Evolutionary conservation across 2,329 filamentous ascomycete genomes (phyloP).

Genomic region (Aspergillus sp.): DNA sequence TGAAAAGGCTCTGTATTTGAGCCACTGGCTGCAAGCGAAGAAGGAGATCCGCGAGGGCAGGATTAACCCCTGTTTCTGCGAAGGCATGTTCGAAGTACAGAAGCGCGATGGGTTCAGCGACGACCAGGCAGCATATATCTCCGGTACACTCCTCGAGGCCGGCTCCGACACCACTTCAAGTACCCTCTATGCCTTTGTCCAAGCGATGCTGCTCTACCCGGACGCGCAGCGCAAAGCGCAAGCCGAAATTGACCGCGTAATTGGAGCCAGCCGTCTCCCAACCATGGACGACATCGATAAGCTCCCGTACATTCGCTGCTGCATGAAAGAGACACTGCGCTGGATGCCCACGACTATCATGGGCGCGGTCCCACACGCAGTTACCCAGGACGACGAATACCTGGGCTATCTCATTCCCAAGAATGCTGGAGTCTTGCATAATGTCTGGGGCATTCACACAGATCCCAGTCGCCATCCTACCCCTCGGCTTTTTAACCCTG

Average conservation of each 20-base stretch:
- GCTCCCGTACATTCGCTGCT: conserved; percentile 27
- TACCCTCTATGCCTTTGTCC: conserved; percentile 42
- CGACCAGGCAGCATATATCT: conserved; percentile 25
- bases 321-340: conserved; percentile 29
- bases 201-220: conserved; percentile 43
- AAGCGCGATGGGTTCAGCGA: conserved; percentile 25
- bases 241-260: conserved; percentile 26
- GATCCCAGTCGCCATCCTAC: conserved; percentile 34
- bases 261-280: conserved; percentile 23
- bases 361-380: conserved; percentile 41
- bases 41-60: conserved; percentile 21
- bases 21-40: conserved; percentile 38
- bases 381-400: conserved; percentile 43
- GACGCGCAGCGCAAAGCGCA: conserved; percentile 36
- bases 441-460: conserved; percentile 39
- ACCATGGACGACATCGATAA: conserved; percentile 22
- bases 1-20: conserved; percentile 37
- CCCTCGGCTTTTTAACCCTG: conserved; percentile 34
- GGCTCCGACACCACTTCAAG: conserved; percentile 46
- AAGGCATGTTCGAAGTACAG: conserved; percentile 22
- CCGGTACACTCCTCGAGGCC: conserved; percentile 32
- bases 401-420: conserved; percentile 43
- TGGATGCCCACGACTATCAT: conserved; percentile 39
- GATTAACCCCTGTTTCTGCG: conserved; percentile 23
- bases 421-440: conserved; percentile 40